These are phyloP conservation scores for Phylloporus scabripes DNA, from an alignment of 768 basidiomycete genomes.

Conservation along the genomic window DNA sequence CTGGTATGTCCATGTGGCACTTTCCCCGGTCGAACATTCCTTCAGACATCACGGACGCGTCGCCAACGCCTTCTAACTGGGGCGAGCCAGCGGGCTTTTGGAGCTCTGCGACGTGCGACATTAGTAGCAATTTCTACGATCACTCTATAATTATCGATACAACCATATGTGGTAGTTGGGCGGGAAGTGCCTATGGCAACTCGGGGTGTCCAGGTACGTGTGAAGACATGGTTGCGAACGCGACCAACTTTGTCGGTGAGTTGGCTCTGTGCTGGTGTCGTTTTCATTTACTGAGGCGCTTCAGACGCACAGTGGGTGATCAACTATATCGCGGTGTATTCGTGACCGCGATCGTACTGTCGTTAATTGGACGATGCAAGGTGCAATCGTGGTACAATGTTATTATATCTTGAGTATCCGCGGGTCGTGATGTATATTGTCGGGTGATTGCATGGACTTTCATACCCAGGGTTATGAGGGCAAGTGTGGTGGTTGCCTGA, in stretches of 20 bases:
- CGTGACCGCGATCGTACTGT: not conserved
- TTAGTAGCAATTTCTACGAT: conserved; percentile 43
- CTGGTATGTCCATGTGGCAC: conserved; percentile 51
- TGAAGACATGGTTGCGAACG: conserved; percentile 44
- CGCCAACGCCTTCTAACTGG: conserved; percentile 46
- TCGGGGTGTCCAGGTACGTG: conserved; percentile 43
- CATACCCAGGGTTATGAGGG: too few relatives aligned
- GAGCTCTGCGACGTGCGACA: conserved; percentile 44
- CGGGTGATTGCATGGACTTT: not conserved
- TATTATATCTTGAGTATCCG: not conserved
- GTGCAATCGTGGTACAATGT: not conserved
- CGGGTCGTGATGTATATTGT: too few relatives aligned
- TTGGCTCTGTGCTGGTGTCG: conserved; percentile 6
- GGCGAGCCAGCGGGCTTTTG: conserved; percentile 48
- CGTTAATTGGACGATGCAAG: not conserved
- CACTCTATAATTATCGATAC: conserved; percentile 43
- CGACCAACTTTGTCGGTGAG: conserved; percentile 50
- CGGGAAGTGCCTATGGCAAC: conserved; percentile 16
- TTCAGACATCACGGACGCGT: conserved; percentile 38
- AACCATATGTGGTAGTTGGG: conserved; percentile 33
- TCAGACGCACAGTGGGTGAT: conserved; percentile 2
- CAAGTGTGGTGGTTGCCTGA: not conserved
- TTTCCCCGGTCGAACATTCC: conserved; percentile 50
- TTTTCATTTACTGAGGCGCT: not conserved
- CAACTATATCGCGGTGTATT: conserved; percentile 9